phyloP scores from a whole-genome alignment of 2,329 filamentous ascomycete genomes.

The Beauveria sp. region DNA sequence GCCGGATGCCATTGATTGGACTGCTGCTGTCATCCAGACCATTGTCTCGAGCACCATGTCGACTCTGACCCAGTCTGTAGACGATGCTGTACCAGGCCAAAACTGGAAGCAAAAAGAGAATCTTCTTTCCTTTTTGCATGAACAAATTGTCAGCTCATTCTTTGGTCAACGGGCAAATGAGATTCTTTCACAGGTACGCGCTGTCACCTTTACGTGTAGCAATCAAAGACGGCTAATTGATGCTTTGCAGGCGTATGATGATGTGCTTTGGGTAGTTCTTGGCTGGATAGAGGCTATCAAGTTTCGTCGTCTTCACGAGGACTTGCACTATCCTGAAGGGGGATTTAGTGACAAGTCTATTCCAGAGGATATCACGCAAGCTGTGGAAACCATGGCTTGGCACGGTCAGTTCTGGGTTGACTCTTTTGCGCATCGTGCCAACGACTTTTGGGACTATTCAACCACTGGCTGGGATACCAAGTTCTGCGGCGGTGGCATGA shows the following conservation, averaged over 20 bases:
- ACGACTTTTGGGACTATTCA: slow-evolving; percentile 79
- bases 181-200: slow-evolving; percentile 51
- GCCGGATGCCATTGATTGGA: slow-evolving; percentile 89
- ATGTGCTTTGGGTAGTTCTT: slow-evolving; percentile 92
- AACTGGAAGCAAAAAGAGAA: slow-evolving; percentile 57
- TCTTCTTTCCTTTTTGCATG: slow-evolving; percentile 74
- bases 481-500: slow-evolving; percentile 81
- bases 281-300: slow-evolving; percentile 80
- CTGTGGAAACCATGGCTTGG: slow-evolving; percentile 48
- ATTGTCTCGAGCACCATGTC: slow-evolving; percentile 66
- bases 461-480: slow-evolving; percentile 71
- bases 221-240: neutral
- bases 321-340: slow-evolving; percentile 45
- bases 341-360: slow-evolving; percentile 17
- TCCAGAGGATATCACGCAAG: slow-evolving; percentile 19
- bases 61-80: slow-evolving; percentile 58
- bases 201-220: neutral
- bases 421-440: slow-evolving; percentile 73
- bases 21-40: slow-evolving; percentile 74
- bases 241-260: slow-evolving; percentile 66
- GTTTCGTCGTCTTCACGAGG: slow-evolving; percentile 64
- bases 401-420: slow-evolving; percentile 69
- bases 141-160: slow-evolving; percentile 69
- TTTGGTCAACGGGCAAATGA: slow-evolving; percentile 76
- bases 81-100: slow-evolving; percentile 25